phyloP scores from a whole-genome alignment of 192 early-diverging fungal genomes.

The Dissophora ornata region DNA sequence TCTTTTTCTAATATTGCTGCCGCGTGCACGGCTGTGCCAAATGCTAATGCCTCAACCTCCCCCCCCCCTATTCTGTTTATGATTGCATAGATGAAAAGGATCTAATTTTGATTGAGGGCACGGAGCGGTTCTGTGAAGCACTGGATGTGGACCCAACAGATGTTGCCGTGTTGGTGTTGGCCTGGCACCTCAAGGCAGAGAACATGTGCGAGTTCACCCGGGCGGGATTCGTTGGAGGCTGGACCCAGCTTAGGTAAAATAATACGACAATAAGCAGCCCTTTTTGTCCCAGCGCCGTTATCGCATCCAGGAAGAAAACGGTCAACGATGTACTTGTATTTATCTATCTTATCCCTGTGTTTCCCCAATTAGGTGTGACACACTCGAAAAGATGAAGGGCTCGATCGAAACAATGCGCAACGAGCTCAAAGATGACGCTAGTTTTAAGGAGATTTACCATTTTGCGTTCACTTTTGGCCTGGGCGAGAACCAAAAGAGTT shows the following conservation, averaged over 20 bases:
- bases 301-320: background rate
- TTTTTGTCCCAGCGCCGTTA: background rate
- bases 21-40: too few species aligned
- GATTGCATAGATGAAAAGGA: slow-evolving; percentile 70
- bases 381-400: slow-evolving; percentile 71
- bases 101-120: slow-evolving; percentile 79
- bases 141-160: slow-evolving; percentile 80
- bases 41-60: background rate
- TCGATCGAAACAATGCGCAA: slow-evolving; percentile 60
- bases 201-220: slow-evolving; percentile 81
- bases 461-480: slow-evolving; percentile 83
- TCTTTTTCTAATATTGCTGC: too few species aligned
- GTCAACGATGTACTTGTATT: background rate
- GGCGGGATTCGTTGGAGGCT: slow-evolving; percentile 79
- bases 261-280: too few species aligned
- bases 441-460: slow-evolving; percentile 77
- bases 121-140: slow-evolving; percentile 73
- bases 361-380: slow-evolving; percentile 62
- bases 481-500: slow-evolving; percentile 77
- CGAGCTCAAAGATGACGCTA: slow-evolving; percentile 65
- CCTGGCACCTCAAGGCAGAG: slow-evolving; percentile 74
- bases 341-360: slow-evolving; percentile 5
- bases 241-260: slow-evolving; percentile 71
- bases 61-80: background rate
- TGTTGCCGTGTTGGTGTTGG: slow-evolving; percentile 76